Conservation (phyloP, 305 asterid species). For the Fraxinus floribunda region DNA sequence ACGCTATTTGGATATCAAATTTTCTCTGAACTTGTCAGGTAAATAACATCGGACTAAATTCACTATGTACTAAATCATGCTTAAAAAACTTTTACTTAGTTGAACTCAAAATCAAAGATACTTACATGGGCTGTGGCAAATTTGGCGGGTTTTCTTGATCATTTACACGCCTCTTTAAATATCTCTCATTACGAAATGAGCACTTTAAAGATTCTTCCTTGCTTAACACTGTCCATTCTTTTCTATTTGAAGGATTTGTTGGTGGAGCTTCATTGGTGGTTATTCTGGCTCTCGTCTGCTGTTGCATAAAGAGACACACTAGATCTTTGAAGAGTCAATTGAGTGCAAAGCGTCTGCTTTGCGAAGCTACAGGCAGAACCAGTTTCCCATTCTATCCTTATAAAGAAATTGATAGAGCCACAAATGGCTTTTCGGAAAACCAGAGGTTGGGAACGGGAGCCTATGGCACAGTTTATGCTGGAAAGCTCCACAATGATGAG, state of each 20-base stretch:
- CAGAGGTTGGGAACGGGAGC: slow-evolving; percentile 94
- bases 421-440: slow-evolving; percentile 68
- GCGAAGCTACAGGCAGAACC: slow-evolving; percentile 75
- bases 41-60: neutral
- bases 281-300: slow-evolving; percentile 37
- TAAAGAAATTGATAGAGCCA: slow-evolving; percentile 82
- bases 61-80: neutral
- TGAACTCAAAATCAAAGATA: neutral
- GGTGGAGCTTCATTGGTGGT: slow-evolving; percentile 65
- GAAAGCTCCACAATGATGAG: slow-evolving; percentile 71
- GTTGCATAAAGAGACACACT: slow-evolving; percentile 52
- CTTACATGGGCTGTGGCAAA: neutral
- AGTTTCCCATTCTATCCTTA: slow-evolving; percentile 62
- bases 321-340: slow-evolving; percentile 37
- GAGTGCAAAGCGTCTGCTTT: slow-evolving; percentile 65
- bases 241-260: slow-evolving; percentile 45
- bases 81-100: neutral
- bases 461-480: slow-evolving; percentile 90
- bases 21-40: neutral
- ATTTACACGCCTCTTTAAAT: neutral
- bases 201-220: neutral
- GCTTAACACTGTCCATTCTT: neutral
- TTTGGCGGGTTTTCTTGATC: neutral
- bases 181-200: neutral
- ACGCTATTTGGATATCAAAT: neutral